Base-by-base conservation (phyloP, 208 protist species). In the Wallacemonas sp. region DNA sequence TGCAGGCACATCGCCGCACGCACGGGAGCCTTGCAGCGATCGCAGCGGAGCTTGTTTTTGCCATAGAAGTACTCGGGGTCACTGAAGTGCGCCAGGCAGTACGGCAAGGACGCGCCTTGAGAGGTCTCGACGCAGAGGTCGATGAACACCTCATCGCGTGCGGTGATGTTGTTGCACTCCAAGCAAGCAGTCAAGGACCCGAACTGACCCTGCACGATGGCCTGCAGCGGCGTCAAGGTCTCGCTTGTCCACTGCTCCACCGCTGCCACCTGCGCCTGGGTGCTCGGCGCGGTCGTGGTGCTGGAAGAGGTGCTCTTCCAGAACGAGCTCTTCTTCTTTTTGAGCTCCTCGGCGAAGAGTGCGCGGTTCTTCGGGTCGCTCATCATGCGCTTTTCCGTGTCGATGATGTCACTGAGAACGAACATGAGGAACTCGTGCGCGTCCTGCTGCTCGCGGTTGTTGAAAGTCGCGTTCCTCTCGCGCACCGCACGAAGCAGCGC, bases 391-490 rank as follows among this genome's bases (percentile, higher is more conserved):
- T 76, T 70, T 60, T 94, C 85, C 39, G 76, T 84, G 22, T 97
- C 89, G 10, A 85, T 81, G 36, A 97, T 92, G 48, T 85, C 83
- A 55, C 86, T 94, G 17, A 97, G 54, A n/a, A 97, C 19, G 58
- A 92, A 97, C 74, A 94, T 83, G 10, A 81, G 67, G 73, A 95
- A 95, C 75, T 97, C 91, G 67, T 97, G 91, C 4, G 91, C 89
- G 70, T 97, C 91, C n/a, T 95, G 89, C 74, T 97, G 91, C 71
- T 79, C 71, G 55, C 72, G 68, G 66, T 86, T 91, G 60, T 84
- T 73, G 71, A 97, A 97, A 26, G 67, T 63, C 4, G 78, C 36
- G 64, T 92, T 92, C 41, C 76, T 71, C 17, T 71, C 53, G 30
- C 70, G 53, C 41, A 94, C 80, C 24, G 69, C 67, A 27, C 65